These are phyloP conservation scores for Aristolochia fimbriata DNA, from an alignment of 164 flowering plant species.

Conservation along the genomic window DNA sequence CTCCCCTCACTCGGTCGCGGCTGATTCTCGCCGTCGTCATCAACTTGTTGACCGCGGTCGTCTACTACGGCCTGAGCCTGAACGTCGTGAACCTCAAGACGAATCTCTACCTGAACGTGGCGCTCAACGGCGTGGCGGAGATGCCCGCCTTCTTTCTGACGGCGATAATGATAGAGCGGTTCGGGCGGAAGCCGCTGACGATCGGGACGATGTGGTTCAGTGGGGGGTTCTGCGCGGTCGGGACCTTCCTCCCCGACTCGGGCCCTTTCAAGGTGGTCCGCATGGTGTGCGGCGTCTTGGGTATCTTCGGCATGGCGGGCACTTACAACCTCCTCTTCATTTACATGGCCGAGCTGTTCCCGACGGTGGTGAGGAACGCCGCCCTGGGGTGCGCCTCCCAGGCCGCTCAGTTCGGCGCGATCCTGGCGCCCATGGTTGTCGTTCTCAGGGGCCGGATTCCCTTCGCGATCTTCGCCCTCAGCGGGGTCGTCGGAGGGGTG, in stretches of 20 bases:
- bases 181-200: constrained; percentile 65
- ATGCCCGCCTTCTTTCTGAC: constrained; percentile 79
- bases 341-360: constrained; percentile 78
- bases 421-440: constrained; percentile 83
- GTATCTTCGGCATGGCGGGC: constrained; percentile 88
- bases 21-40: constrained; percentile 47
- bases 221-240: constrained; percentile 55
- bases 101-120: constrained; percentile 63
- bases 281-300: constrained; percentile 66
- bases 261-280: constrained; percentile 40
- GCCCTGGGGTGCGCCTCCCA: constrained; percentile 81
- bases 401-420: constrained; percentile 87
- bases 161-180: constrained; percentile 43
- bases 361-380: constrained; percentile 87
- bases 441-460: constrained; percentile 65
- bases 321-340: constrained; percentile 75
- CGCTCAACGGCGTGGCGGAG: constrained; percentile 67
- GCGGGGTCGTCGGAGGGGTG: constrained; percentile 55
- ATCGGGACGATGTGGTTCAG: constrained; percentile 73
- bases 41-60: constrained; percentile 54
- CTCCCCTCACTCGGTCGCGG: constrained; percentile 50
- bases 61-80: constrained; percentile 82
- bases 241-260: constrained; percentile 21
- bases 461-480: constrained; percentile 52
- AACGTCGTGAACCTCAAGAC: constrained; percentile 84